phyloP scores from a whole-genome alignment of 2,329 filamentous ascomycete species.

The Penicillium sclerotigenum region DNA sequence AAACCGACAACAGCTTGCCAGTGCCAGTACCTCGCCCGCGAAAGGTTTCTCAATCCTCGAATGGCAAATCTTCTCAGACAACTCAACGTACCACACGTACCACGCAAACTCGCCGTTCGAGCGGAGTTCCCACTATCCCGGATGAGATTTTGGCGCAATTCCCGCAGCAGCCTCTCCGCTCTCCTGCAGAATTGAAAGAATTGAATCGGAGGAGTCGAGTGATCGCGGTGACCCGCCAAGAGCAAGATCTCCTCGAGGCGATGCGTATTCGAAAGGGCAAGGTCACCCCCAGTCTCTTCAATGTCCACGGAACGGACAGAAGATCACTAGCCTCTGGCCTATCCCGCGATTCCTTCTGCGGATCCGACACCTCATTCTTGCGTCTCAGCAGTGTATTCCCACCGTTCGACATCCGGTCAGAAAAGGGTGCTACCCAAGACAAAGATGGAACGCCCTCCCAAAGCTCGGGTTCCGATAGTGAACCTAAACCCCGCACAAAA shows the following conservation, averaged over 20 bases:
- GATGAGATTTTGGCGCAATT: constrained; percentile 32
- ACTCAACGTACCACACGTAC: constrained; percentile 24
- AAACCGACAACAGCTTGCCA: constrained; percentile 13
- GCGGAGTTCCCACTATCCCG: constrained; percentile 34
- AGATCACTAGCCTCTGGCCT: constrained; percentile 32
- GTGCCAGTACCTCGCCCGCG: constrained; percentile 12
- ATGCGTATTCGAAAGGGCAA: constrained; percentile 49
- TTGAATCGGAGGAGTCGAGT: constrained; percentile 44
- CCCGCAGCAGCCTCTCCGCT: constrained; percentile 20
- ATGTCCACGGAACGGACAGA: constrained; percentile 26
- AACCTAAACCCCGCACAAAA: constrained; percentile 35
- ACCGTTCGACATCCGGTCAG: constrained; percentile 21
- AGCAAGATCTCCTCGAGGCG: constrained; percentile 51
- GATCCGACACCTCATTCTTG: constrained; percentile 40
- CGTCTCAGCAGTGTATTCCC: constrained; percentile 37
- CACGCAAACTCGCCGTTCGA: constrained; percentile 30
- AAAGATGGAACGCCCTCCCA: constrained; percentile 28
- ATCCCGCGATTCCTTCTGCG: constrained; percentile 35
- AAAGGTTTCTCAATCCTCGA: constrained; percentile 23
- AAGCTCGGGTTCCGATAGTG: constrained; percentile 33
- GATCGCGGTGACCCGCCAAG: constrained; percentile 54
- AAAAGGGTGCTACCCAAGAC: constrained; percentile 30
- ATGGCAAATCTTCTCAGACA: constrained; percentile 25
- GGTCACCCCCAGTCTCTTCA: constrained; percentile 44
- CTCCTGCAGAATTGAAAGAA: constrained; percentile 27